Evolutionary conservation across 495 filamentous ascomycete genomes (phyloP), one percentile per base, ranked within the genome.

Genomic region (Daldinia grandis): DNA sequence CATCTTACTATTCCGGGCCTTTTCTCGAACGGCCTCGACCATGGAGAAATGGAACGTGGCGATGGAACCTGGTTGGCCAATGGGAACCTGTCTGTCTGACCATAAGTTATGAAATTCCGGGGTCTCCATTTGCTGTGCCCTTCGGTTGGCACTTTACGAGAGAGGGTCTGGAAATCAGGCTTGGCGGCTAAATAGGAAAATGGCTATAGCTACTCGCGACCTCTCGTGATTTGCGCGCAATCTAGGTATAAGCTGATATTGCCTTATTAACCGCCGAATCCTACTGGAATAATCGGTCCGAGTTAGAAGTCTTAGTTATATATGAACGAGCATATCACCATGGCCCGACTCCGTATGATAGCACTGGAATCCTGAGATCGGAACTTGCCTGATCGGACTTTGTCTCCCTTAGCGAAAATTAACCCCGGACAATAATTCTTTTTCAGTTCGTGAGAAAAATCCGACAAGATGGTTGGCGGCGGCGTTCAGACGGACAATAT

Each of bases 381-480:
- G 62, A 62, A 50, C 57, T 64, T 62, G 27, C 58, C 44, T 62
- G 27, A 47, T 37, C 42, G 21, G 61, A 44, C 42, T 55, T 50
- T 21, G 10, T 59, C 42, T 44, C 37, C 17, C 59, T 28, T 31
- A 6, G 19, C 60, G 60, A 50, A 62, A 61, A 42, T 5, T 4
- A 49, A 30, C 2, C 9, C 24, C 61, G 51, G 30, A 25, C 8
- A 25, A 28, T 60, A 17, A 57, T 27, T 33, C 25, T 58, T 27
- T 33, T 30, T 58, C 56, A 21, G 30, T 10, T 37, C 17, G 58
- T 28, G 37, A 68, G 53, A 21, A 62, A 60, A 24, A 10, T 35
- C 64, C 27, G 76, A 21, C 75, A 81, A 75, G 58, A 83, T 82
- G 80, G 80, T 74, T 51, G 79, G 76, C 74, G 76, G 61, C 66